Percentiles rank a stretch among this genome's conserved stretches.
Conservation (phyloP, 257 asterid genomes). For the Solanum appendiculatum region DNA sequence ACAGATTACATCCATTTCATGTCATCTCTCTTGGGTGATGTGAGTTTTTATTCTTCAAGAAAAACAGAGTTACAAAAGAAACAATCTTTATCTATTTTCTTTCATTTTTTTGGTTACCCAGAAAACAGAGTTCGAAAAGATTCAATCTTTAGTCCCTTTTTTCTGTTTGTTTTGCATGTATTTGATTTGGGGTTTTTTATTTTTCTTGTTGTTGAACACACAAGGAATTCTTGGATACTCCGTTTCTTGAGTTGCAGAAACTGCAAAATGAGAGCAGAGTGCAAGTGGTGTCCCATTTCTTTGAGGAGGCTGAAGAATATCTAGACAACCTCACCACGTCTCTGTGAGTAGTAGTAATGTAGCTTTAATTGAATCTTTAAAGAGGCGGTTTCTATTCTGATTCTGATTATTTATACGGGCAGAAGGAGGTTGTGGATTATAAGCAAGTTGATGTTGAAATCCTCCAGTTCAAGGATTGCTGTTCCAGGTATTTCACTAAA, state of each 20-base stretch:
- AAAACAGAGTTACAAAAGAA: neutral
- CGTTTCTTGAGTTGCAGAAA: slow-evolving; percentile 20
- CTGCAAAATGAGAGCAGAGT: slow-evolving; percentile 15
- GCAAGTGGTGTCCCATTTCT: slow-evolving; percentile 24
- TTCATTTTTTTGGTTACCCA: neutral
- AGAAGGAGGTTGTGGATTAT: slow-evolving; percentile 26
- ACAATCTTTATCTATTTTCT: neutral
- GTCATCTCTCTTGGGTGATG: slow-evolving; percentile 12
- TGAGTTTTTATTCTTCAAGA: neutral
- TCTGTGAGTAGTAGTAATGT: slow-evolving; percentile 2
- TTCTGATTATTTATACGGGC: slow-evolving; percentile 4
- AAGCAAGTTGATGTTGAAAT: slow-evolving; percentile 29
- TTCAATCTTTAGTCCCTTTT: neutral
- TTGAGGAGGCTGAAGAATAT: slow-evolving; percentile 21
- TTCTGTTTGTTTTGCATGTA: neutral
- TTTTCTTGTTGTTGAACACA: neutral
- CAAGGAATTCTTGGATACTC: slow-evolving; percentile 19
- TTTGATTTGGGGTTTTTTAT: neutral
- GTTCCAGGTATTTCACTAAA: slow-evolving; percentile 23
- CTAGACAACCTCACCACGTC: slow-evolving; percentile 12
- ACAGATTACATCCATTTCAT: neutral
- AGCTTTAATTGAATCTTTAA: neutral
- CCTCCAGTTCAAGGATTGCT: slow-evolving; percentile 32
- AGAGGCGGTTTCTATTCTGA: neutral
- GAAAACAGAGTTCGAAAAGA: neutral